Base-by-base conservation (phyloP, 495 filamentous ascomycete species). In the Polyplosphaeria fusca region DNA sequence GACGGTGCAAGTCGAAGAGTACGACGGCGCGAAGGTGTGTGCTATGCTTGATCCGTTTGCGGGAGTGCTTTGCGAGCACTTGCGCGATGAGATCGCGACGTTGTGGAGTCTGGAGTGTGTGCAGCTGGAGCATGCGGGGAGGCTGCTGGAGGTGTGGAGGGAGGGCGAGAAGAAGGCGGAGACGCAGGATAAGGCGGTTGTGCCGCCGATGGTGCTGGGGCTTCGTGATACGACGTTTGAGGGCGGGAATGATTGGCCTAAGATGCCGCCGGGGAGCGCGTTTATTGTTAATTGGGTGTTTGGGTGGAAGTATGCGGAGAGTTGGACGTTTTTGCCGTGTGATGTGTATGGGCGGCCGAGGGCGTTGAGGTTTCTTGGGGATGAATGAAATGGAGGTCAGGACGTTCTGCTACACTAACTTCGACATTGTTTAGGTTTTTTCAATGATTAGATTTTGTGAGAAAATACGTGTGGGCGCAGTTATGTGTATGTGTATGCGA, bases 301-400 rank as follows among this genome's bases (percentile, higher is more conserved):
- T 37, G 45, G 20, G 12, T 4, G 59, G 16, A 50, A 46, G 26
- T 35, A 52, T 27, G 5, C 4, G 4, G 54, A 39, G 9, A 3
- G 54, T 5, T 62, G 59, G 59, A 45, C 35, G 39, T 62, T 62
- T 38, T 47, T 39, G 35, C 59, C 59, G 4, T 51, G 55, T 26
- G 47, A 57, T 48, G 40, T 27, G 9, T 58, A 23, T 16, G 38
- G 59, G n/a, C 27, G 27, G 11, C 59, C 59, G 22, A 50, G 55
- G 18, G 3, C 19, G 25, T 52, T 58, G 37, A 12, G 37, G 14
- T 58, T 58, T 48, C 4, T 19, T 14, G 25, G 25, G 47, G 27
- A 42, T 7, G 39, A 28, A 35, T n/a, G n/a, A n/a, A n/a, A n/a
- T n/a, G n/a, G n/a, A n/a, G n/a, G n/a, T n/a, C n/a, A n/a, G n/a